These are phyloP conservation scores for Fusarium setosum DNA, from an alignment of 2,329 filamentous ascomycete genomes.

Conservation along the genomic window DNA sequence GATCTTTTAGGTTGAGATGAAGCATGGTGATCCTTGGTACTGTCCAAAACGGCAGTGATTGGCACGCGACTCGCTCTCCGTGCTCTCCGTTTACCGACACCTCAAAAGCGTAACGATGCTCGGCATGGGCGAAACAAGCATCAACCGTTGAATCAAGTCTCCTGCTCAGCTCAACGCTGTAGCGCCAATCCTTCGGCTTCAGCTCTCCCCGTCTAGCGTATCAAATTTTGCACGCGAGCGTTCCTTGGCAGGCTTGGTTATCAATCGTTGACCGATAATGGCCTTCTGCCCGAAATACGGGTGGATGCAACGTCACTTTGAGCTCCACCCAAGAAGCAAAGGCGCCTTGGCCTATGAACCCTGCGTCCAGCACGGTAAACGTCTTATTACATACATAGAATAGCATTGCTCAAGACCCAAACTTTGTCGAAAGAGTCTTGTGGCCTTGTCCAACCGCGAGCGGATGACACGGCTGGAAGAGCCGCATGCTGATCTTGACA, in stretches of 20 bases:
- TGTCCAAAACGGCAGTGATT: neutral
- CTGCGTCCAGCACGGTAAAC: too few species aligned
- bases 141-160: neutral
- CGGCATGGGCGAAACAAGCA: neutral
- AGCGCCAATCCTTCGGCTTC: neutral
- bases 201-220: neutral
- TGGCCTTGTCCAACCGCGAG: neutral
- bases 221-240: neutral
- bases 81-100: neutral
- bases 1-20: neutral
- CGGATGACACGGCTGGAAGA: slow-evolving; percentile 22
- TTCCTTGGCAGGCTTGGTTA: neutral
- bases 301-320: slow-evolving; percentile 2
- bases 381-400: too few species aligned
- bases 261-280: neutral
- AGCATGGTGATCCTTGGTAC: neutral
- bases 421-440: neutral
- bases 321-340: neutral
- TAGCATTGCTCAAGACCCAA: too few species aligned
- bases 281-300: neutral
- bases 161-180: neutral
- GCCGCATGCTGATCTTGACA: slow-evolving; percentile 4
- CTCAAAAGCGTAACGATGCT: neutral
- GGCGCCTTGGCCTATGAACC: too few species aligned
- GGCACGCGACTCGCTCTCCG: neutral